These are phyloP conservation scores for Tardiomyces depauwii DNA, from an alignment of 1,139 yeast genomes.

Conservation along the genomic window DNA sequence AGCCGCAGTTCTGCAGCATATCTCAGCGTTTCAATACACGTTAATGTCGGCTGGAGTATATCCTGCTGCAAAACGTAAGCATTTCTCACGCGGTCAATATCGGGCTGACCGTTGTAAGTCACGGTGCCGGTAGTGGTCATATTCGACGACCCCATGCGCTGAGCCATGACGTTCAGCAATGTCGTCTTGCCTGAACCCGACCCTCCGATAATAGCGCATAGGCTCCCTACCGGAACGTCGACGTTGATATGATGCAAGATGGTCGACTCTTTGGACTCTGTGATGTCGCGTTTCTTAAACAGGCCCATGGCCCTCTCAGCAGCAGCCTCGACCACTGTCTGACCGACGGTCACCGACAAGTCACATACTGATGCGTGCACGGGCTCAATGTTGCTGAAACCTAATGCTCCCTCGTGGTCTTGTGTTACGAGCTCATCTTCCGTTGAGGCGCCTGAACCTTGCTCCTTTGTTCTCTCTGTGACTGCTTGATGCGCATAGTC, in stretches of 20 bases:
- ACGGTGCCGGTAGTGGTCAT: constrained; percentile 22
- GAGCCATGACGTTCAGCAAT: constrained; percentile 58
- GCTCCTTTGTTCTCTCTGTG: too few relatives aligned
- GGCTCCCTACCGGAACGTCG: constrained; percentile 40
- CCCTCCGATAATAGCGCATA: constrained; percentile 71
- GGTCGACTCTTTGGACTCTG: background rate
- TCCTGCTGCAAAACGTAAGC: constrained; percentile 78
- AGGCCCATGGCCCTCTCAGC: too few relatives aligned
- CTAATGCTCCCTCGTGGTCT: too few relatives aligned
- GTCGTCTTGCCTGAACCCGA: constrained; percentile 88
- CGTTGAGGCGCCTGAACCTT: too few relatives aligned
- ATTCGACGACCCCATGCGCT: constrained; percentile 35
- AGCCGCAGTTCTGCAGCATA: constrained; percentile 64
- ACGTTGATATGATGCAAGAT: constrained; percentile 39
- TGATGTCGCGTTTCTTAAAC: too few relatives aligned
- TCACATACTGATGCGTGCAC: too few relatives aligned
- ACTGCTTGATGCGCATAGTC: too few relatives aligned
- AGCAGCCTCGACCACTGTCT: too few relatives aligned
- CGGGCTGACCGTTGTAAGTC: constrained; percentile 29
- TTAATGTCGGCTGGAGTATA: constrained; percentile 55
- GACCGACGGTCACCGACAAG: too few relatives aligned
- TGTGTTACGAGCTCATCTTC: too few relatives aligned
- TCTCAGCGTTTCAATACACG: constrained; percentile 57
- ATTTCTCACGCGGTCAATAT: constrained; percentile 30
- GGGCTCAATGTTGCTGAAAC: too few relatives aligned